Percentiles rank a stretch among this genome's conserved stretches.
phyloP scores from a whole-genome alignment of 75 land plant species.

The Selaginella tamariscina region DNA sequence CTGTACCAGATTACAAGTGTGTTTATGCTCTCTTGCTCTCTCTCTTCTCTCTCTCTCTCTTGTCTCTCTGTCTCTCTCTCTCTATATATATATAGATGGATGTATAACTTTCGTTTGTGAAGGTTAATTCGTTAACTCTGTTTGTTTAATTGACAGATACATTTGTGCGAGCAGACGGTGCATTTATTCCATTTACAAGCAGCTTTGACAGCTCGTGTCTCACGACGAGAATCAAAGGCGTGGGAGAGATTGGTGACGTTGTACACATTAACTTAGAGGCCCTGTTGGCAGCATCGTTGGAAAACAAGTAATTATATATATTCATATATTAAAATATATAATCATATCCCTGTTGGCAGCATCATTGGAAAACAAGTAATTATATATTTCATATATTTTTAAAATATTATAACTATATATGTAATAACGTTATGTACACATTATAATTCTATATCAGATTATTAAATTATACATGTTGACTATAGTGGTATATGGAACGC shows the following conservation, averaged over 20 bases:
- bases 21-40: not conserved
- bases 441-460: too few species aligned
- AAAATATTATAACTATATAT: too few species aligned
- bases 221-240: not conserved
- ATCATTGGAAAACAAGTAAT: too few species aligned
- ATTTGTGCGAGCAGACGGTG: constrained; percentile 1
- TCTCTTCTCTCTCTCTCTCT: not conserved
- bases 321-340: too few species aligned
- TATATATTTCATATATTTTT: too few species aligned
- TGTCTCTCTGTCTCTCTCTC: not conserved
- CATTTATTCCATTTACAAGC: not conserved
- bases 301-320: too few species aligned
- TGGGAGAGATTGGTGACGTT: not conserved
- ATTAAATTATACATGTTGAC: too few species aligned
- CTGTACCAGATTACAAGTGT: not conserved
- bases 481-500: too few species aligned
- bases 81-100: too few species aligned
- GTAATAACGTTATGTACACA: too few species aligned
- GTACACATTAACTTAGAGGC: not conserved
- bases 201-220: not conserved
- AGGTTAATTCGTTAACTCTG: not conserved
- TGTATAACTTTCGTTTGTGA: not conserved
- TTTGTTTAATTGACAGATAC: not conserved
- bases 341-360: too few species aligned
- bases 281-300: not conserved